Evolutionary conservation across 768 basidiomycete species (phyloP), one percentile per base, ranked within the genome.

Genomic region (Mycena chlorophos): DNA sequence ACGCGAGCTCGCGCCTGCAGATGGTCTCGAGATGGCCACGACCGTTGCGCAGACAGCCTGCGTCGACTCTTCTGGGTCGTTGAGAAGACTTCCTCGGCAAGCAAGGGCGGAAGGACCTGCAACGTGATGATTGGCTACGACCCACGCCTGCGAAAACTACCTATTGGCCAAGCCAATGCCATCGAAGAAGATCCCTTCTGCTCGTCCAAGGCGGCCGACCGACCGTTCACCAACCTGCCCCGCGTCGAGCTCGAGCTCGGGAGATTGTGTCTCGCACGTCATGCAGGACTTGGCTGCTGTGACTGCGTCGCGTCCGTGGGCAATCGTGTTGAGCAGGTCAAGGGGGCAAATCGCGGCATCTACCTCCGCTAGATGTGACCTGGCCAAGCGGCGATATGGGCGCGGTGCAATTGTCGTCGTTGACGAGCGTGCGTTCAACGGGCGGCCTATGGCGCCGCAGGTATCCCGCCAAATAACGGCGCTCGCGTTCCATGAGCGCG

Each of bases 351-450:
- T 66, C 76, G 85, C 25, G 88, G 89, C 8, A 73, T 84, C 6
- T 96, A 97, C 59, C 83, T 89, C 13, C 76, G 87, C 52, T 89
- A 90, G 0, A 88, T 93, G 27, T 87, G 87, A 81, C 89, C 91
- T 54, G 79, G 78, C 12, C 71, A 77, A 38, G 69, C 62, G 19
- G 67, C 14, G 72, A 75, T 45, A 48, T 64, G 54, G 54, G 75
- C n/a, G 75, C 79, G 0, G 84, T 96, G 13, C 81, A 82, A 75
- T 88, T 1, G 86, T 87, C 20, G 78, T 89, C 10, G 82, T 97
- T 62, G 90, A 94, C 65, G 92, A 95, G 16, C 91, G 94, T 69
- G 96, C 92, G 0, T 79, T 96, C 72, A 96, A 96, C 64, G 94
- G 83, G 0, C 81, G 88, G 17, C 85, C 81, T 0, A 91, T 97